A percentile compares a stretch with the other conserved stretches of the same genome.
These are phyloP conservation scores for Leucocoprinus birnbaumii DNA, from an alignment of 768 basidiomycete species.

Conservation along the genomic window DNA sequence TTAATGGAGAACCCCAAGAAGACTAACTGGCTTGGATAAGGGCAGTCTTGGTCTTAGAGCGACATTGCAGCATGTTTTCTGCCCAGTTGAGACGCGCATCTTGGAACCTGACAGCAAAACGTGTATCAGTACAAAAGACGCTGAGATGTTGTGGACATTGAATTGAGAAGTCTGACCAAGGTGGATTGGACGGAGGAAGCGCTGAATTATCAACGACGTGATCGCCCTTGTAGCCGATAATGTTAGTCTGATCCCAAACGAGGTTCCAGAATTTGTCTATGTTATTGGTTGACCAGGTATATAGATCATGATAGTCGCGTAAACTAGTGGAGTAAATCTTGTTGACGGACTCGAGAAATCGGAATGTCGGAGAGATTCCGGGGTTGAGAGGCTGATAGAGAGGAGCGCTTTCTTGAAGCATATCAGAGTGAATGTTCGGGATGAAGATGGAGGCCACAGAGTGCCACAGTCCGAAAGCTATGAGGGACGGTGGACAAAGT, in stretches of 20 bases:
- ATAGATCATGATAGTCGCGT: constrained; percentile 59
- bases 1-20: constrained; percentile 14
- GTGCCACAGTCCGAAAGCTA: background rate
- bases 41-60: constrained; percentile 55
- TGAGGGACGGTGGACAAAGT: background rate
- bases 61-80: constrained; percentile 71
- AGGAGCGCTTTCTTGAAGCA: constrained; percentile 21
- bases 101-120: constrained; percentile 44
- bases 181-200: constrained; percentile 57
- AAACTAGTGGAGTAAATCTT: constrained; percentile 39
- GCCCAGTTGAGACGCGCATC: constrained; percentile 74
- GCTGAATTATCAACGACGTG: constrained; percentile 56
- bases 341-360: constrained; percentile 52
- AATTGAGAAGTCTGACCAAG: constrained; percentile 45
- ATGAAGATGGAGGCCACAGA: constrained; percentile 5
- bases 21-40: constrained; percentile 68
- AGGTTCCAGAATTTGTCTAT: constrained; percentile 66
- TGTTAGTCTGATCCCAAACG: constrained; percentile 67
- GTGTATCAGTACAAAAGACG: constrained; percentile 13
- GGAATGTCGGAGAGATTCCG: constrained; percentile 41
- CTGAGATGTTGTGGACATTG: constrained; percentile 2
- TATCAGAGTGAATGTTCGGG: constrained; percentile 3
- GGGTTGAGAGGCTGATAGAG: constrained; percentile 43
- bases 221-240: constrained; percentile 60
- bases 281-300: constrained; percentile 59